A percentile compares a stretch with the other conserved stretches of the same genome.
Conservation (phyloP, 1,139 yeast species). For the Williopsis jadinii region DNA sequence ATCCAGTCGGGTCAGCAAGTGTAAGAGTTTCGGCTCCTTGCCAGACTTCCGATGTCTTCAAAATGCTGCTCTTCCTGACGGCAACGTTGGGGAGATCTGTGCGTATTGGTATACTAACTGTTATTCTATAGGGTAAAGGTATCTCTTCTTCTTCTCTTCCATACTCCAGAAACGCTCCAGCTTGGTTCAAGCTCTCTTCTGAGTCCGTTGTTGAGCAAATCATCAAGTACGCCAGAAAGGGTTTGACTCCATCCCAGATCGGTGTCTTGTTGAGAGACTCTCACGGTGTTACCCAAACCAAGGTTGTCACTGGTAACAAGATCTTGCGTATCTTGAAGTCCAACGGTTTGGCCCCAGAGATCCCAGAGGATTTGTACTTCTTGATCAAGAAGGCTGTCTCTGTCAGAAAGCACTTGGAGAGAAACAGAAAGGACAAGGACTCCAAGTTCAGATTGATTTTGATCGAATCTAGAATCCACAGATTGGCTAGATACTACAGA, state of each 20-base stretch:
- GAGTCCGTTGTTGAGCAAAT: slow-evolving; percentile 97
- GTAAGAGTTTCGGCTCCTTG: slow-evolving; percentile 3
- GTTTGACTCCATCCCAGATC: slow-evolving; percentile 98
- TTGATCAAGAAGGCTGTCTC: slow-evolving; percentile 99
- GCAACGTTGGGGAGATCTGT: too few relatives aligned
- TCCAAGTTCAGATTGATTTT: slow-evolving; percentile 99
- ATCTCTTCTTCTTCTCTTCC: slow-evolving; percentile 99
- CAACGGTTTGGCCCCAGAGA: slow-evolving; percentile 99
- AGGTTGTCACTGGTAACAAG: slow-evolving; percentile 99
- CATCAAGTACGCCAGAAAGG: slow-evolving; percentile 99
- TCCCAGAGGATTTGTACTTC: slow-evolving; percentile 99
- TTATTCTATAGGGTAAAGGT: slow-evolving; percentile 81
- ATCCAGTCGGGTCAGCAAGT: slow-evolving; percentile 8
- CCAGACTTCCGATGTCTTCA: slow-evolving; percentile 1
- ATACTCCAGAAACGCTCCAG: slow-evolving; percentile 97
- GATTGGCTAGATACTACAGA: slow-evolving; percentile 99
- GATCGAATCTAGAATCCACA: slow-evolving; percentile 99
- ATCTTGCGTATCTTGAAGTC: slow-evolving; percentile 98
- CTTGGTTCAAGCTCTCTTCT: slow-evolving; percentile 98
- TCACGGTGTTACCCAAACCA: slow-evolving; percentile 98
- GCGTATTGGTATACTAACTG: too few relatives aligned
- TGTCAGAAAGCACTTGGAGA: slow-evolving; percentile 99
- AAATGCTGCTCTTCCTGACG: background rate
- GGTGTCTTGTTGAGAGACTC: slow-evolving; percentile 99
- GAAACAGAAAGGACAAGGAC: slow-evolving; percentile 99